Base-by-base conservation (phyloP, 345 rosid species). In the Zanthoxylum bungeanum region DNA sequence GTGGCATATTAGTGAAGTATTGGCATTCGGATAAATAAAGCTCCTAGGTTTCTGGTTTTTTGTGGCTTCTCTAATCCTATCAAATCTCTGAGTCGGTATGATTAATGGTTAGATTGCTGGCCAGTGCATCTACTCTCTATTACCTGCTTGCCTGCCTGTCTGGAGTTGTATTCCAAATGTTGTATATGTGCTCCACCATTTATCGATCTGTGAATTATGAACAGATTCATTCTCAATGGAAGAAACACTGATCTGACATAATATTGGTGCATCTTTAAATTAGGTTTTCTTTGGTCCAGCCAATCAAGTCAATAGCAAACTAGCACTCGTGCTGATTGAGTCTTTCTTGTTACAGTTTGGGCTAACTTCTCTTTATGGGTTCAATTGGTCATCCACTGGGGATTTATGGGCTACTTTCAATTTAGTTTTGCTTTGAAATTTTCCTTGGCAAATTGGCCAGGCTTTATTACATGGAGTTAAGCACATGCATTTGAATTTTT, bases 401-500 rank as follows among this genome's bases (percentile, higher is more conserved):
- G 19, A 60, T 33, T 25, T 40, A 24, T 42, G 12, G 34, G 8
- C n/a, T 12, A 63, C 21, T 25, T 63, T 16, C 22, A 42, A 19
- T n/a, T 31, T 50, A 30, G 59, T 33, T 44, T 21, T 34, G 27
- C 28, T 52, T 37, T 21, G 28, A 30, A 47, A 21, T 73, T 14
- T 31, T 36, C 55, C 17, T 52, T 55, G 39, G 37, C 7, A 60
- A 25, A 21, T 64, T n/a, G 53, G 34, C 28, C 22, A 51, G 37
- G 21, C 31, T 68, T 22, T 44, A 34, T 17, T 17, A 19, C 16
- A 8, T 46, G 50, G 30, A 31, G 6, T 27, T 66, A 34, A 73
- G 56, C 27, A 27, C 39, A 70, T 70, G 4, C 31, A 22, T 50
- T 73, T 66, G 72, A 44, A 22, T 69, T 33, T 68, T 80, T 76